Base-by-base conservation (phyloP, 2,329 filamentous ascomycete genomes). In the Exophiala spinifera region DNA sequence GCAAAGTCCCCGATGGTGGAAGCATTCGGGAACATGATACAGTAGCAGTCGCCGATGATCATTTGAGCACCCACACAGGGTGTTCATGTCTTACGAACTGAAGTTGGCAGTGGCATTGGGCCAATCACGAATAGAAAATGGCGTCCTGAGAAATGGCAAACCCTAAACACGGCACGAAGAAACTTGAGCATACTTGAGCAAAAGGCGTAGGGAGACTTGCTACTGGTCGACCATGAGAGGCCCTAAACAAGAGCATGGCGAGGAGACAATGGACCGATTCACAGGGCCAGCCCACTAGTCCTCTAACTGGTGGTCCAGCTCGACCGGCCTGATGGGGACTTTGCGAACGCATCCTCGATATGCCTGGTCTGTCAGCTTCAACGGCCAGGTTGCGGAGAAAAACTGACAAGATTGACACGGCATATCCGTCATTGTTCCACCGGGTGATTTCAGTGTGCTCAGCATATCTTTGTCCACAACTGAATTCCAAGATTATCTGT, bases 391-490 rank as follows among this genome's bases (percentile, higher is more conserved):
- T 4, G 5, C 36, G 17, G 36, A 39, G 28, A 31, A 31, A 31
- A 10, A 6, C 3, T 19, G 36, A 39, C 14, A 19, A 4, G 36
- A 15, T 39, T 39, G 36, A 19, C 36, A 39, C 17, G n/a, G 36
- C n/a, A 39, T 39, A n/a, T 39, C 36, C 17, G 17, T 39, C 36
- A 39, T 25, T 44, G 20, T 44, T 44, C 19, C 19, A 44, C 42
- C n/a, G 10, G 10, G n/a, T 44, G 20, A 25, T 21, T 23, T 44
- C 49, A 33, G 28, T 40, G n/a, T n/a, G 36, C 36, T 39, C 28
- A 31, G 28, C 37, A 52, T 49, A 49, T 56, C 50, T 56, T 40
- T 56, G 54, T 52, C 33, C 49, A 36, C 40, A 40, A 56, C 45
- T 52, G 7, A 8, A 34, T 40, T 49, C 14, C 46, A 44, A 50